Evolutionary conservation across 495 filamentous ascomycete genomes (phyloP).

Genomic region (Penicillium samsonianum): DNA sequence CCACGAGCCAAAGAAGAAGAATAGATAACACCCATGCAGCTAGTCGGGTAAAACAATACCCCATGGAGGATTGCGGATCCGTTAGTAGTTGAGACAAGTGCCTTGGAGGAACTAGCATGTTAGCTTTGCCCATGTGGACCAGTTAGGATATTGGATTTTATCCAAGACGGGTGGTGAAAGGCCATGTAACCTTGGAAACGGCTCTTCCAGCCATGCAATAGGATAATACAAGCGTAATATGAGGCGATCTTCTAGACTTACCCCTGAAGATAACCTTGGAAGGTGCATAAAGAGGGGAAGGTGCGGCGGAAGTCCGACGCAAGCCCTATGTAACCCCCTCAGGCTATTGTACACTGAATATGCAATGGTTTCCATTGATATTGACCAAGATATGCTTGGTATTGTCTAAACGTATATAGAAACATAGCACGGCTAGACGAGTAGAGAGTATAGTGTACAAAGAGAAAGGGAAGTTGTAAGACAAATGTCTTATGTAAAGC

Average conservation of each 20-base stretch:
- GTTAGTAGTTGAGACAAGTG: background rate
- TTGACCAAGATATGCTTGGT: slow-evolving; percentile 1
- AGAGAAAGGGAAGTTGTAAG: slow-evolving; percentile 17
- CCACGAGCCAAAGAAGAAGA: background rate
- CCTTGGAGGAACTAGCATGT: background rate
- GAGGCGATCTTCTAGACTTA: background rate
- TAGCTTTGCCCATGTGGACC: background rate
- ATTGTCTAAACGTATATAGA: background rate
- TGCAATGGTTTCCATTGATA: background rate
- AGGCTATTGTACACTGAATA: too few species aligned
- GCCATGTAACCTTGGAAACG: background rate
- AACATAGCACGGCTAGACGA: slow-evolving; percentile 13
- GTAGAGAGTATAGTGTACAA: slow-evolving; percentile 21
- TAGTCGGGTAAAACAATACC: background rate
- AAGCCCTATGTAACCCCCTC: background rate
- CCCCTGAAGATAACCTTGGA: slow-evolving; percentile 6
- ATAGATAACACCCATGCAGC: background rate
- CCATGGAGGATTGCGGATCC: background rate
- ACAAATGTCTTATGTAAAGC: slow-evolving; percentile 17
- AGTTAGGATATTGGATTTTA: background rate
- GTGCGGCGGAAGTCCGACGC: background rate
- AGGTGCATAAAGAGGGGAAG: slow-evolving; percentile 3
- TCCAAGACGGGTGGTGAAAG: background rate
- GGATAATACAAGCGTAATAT: too few species aligned
- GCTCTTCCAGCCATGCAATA: background rate